phyloP scores from a whole-genome alignment of 306 rosid species.

The Prunus armeniaca region DNA sequence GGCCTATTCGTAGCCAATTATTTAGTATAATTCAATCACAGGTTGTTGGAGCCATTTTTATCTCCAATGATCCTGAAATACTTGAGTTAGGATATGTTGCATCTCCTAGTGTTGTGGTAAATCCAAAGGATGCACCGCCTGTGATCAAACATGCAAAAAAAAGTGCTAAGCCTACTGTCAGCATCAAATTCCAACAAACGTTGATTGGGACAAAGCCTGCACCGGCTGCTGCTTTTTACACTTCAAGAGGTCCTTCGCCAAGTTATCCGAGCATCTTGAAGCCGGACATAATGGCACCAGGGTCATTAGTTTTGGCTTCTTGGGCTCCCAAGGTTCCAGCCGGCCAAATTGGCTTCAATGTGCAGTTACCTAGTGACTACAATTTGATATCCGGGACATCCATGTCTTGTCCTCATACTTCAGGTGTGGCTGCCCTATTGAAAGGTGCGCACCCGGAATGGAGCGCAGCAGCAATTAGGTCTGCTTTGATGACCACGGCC shows the following conservation, averaged over 20 bases:
- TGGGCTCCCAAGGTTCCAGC: conserved; percentile 20
- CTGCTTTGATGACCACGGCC: conserved; percentile 53
- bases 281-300: conserved; percentile 64
- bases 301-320: conserved; percentile 44
- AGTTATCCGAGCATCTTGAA: conserved; percentile 35
- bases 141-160: conserved; percentile 27
- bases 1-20: neutral
- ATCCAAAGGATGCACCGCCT: conserved; percentile 25
- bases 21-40: neutral
- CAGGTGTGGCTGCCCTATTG: conserved; percentile 44
- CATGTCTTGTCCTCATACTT: conserved; percentile 54
- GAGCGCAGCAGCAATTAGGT: conserved; percentile 50
- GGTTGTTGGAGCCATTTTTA: conserved; percentile 25
- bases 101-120: conserved; percentile 38
- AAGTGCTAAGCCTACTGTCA: conserved; percentile 5
- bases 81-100: conserved; percentile 3
- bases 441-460: conserved; percentile 47
- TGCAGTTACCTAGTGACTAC: conserved; percentile 26
- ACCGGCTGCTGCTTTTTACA: conserved; percentile 47
- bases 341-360: conserved; percentile 12
- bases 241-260: conserved; percentile 48
- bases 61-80: neutral
- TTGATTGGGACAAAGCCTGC: conserved; percentile 33
- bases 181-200: conserved; percentile 39
- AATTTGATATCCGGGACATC: conserved; percentile 53